Percentiles rank a stretch among this genome's conserved stretches.
Evolutionary conservation across 2,329 filamentous ascomycete species (phyloP).

Genomic region (Colletotrichum eleusines): DNA sequence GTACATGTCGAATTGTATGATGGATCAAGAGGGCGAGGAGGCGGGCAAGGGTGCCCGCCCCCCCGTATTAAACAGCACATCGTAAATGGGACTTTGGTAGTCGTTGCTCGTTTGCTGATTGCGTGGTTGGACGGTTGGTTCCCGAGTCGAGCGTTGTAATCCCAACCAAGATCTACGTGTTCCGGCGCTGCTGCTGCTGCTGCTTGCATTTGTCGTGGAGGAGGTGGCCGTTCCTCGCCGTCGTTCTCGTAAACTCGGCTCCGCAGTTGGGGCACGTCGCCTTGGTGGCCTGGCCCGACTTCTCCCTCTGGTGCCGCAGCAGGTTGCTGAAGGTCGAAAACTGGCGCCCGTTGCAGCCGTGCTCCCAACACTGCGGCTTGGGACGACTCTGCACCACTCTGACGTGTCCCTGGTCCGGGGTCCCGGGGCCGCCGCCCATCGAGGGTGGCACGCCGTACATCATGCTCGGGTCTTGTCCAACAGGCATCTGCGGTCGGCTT

Average conservation of each 20-base stretch:
- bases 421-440: constrained; percentile 50
- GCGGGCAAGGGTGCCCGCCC: neutral
- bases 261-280: constrained; percentile 91
- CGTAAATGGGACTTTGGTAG: constrained; percentile 12
- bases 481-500: constrained; percentile 54
- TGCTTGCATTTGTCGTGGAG: constrained; percentile 92
- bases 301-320: constrained; percentile 91
- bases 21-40: neutral
- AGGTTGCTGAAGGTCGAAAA: constrained; percentile 98
- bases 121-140: constrained; percentile 13
- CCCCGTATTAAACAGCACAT: neutral
- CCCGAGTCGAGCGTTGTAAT: neutral
- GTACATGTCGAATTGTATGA: constrained; percentile 30
- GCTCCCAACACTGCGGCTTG: constrained; percentile 98
- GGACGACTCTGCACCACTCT: constrained; percentile 81
- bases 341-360: constrained; percentile 94
- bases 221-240: constrained; percentile 87
- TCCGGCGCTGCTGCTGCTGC: constrained; percentile 55
- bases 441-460: constrained; percentile 59
- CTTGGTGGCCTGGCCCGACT: constrained; percentile 90
- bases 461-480: constrained; percentile 54
- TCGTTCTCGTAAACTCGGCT: constrained; percentile 91
- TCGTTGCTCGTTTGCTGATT: constrained; percentile 15
- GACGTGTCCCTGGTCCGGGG: constrained; percentile 61
- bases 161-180: constrained; percentile 46